A percentile compares a stretch with the other conserved stretches of the same genome.
These are phyloP conservation scores for Pseudonectria foliicola DNA, from an alignment of 2,329 filamentous ascomycete species.

Conservation along the genomic window DNA sequence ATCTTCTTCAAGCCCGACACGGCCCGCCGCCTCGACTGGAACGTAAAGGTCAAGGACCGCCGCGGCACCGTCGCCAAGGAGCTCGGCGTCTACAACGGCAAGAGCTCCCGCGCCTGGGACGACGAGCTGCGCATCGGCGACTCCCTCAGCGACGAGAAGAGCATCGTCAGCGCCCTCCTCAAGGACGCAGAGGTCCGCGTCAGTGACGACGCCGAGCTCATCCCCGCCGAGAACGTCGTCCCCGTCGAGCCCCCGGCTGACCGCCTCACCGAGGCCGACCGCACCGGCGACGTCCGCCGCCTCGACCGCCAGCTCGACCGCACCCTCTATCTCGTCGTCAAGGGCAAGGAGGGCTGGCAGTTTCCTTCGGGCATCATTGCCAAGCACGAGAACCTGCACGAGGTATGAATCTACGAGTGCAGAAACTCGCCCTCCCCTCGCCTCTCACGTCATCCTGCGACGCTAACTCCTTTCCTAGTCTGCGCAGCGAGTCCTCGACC, in stretches of 20 bases:
- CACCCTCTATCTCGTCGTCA: slow-evolving; percentile 84
- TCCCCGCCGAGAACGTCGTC: slow-evolving; percentile 52
- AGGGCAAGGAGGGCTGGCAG: slow-evolving; percentile 67
- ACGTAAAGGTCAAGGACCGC: slow-evolving; percentile 72
- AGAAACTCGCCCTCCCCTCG: not conserved
- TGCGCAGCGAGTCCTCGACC: slow-evolving; percentile 68
- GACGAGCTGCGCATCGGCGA: slow-evolving; percentile 81
- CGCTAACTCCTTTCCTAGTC: slow-evolving; percentile 47
- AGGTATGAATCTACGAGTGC: slow-evolving; percentile 69
- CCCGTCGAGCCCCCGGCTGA: slow-evolving; percentile 63
- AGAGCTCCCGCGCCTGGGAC: slow-evolving; percentile 69
- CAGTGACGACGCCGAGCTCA: slow-evolving; percentile 53
- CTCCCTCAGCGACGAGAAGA: slow-evolving; percentile 54
- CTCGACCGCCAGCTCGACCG: slow-evolving; percentile 72
- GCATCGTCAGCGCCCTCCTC: slow-evolving; percentile 61
- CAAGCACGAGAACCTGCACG: slow-evolving; percentile 68
- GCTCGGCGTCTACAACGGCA: slow-evolving; percentile 74
- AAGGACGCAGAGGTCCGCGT: slow-evolving; percentile 65
- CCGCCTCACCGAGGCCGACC: slow-evolving; percentile 71
- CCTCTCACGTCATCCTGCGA: not conserved
- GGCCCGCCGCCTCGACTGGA: slow-evolving; percentile 79
- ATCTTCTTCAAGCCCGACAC: slow-evolving; percentile 96
- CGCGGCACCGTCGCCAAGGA: slow-evolving; percentile 70
- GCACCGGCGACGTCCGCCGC: slow-evolving; percentile 64
- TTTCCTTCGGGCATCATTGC: slow-evolving; percentile 70